phyloP scores from a whole-genome alignment of 2,329 filamentous ascomycete species.

The Fusarium humuli region DNA sequence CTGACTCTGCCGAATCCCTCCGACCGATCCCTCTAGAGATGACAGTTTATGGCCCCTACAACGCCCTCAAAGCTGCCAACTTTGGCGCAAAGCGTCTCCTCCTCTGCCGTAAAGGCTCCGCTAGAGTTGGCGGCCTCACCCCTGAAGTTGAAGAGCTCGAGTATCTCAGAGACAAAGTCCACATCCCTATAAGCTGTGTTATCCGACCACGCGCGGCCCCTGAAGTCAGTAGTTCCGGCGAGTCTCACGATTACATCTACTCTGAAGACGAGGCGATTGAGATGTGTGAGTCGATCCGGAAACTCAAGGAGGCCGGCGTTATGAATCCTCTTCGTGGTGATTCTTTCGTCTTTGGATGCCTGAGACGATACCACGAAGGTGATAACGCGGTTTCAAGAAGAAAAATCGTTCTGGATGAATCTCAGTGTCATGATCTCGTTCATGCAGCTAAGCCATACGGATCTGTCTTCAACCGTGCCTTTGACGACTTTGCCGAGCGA shows the following conservation, averaged over 20 bases:
- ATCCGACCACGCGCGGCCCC: conserved; percentile 60
- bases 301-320: conserved; percentile 53
- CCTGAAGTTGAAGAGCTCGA: conserved; percentile 57
- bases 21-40: conserved; percentile 60
- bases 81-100: conserved; percentile 64
- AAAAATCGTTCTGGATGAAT: conserved; percentile 53
- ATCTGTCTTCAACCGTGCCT: conserved; percentile 68
- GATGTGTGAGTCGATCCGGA: conserved; percentile 57
- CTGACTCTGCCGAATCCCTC: neutral
- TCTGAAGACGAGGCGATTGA: conserved; percentile 54
- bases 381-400: neutral
- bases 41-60: conserved; percentile 62
- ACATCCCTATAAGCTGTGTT: conserved; percentile 64
- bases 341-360: conserved; percentile 67
- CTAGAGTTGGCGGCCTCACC: conserved; percentile 63
- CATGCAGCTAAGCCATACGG: conserved; percentile 55
- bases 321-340: conserved; percentile 59
- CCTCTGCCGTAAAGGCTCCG: conserved; percentile 65
- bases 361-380: conserved; percentile 43
- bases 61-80: conserved; percentile 54
- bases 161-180: conserved; percentile 43
- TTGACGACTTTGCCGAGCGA: conserved; percentile 59
- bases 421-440: conserved; percentile 57
- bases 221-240: conserved; percentile 12
- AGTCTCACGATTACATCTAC: conserved; percentile 62